phyloP scores from a whole-genome alignment of 176 grass and related monocot genomes.

The Ensete ventricosum region DNA sequence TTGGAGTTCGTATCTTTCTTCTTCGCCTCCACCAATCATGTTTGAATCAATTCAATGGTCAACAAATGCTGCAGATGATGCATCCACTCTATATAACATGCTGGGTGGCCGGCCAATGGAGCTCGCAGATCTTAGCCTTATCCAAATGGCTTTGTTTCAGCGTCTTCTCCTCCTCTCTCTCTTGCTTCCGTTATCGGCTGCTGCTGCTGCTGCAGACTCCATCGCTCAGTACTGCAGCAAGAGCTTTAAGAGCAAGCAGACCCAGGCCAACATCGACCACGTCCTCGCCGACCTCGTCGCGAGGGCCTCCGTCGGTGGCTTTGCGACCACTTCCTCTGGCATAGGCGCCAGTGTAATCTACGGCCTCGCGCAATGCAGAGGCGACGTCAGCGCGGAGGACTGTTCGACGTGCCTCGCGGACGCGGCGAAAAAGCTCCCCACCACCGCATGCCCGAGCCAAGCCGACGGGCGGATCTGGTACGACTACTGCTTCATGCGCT shows the following conservation, averaged over 20 bases:
- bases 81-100: too few relatives aligned
- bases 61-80: too few relatives aligned
- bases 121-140: too few relatives aligned
- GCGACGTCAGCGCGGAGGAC: constrained; percentile 45
- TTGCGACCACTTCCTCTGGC: constrained; percentile 37
- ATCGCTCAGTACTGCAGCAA: constrained; percentile 35
- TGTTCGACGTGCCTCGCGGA: constrained; percentile 43
- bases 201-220: constrained; percentile 24
- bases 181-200: constrained; percentile 7
- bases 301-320: constrained; percentile 39
- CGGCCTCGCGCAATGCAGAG: constrained; percentile 58
- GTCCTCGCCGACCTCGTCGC: constrained; percentile 51
- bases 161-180: constrained; percentile 25
- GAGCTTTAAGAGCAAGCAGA: constrained; percentile 21
- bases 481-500: constrained; percentile 69
- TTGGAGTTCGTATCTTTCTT: too few relatives aligned
- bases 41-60: too few relatives aligned
- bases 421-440: constrained; percentile 50
- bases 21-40: too few relatives aligned
- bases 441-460: constrained; percentile 25
- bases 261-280: constrained; percentile 27
- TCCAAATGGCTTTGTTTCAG: constrained; percentile 31
- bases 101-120: too few relatives aligned
- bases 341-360: constrained; percentile 24
- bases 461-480: constrained; percentile 62